phyloP scores from a whole-genome alignment of 169 alveolate genomes.

The Plasmodium fragile region DNA sequence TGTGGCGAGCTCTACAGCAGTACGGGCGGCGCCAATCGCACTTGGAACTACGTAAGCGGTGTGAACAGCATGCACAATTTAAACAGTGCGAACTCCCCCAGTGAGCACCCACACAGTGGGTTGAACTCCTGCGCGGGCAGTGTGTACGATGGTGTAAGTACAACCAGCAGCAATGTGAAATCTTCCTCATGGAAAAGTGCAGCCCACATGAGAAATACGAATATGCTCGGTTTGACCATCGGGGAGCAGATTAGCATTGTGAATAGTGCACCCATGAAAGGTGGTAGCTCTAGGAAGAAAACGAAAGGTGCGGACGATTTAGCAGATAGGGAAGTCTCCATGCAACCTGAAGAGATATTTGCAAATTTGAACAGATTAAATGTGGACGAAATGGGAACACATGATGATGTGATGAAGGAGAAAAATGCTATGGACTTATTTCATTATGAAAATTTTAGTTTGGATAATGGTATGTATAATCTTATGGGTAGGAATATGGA shows the following conservation, averaged over 20 bases:
- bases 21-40: background rate
- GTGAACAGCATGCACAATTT: slow-evolving; percentile 1
- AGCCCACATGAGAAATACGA: background rate
- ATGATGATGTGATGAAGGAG: background rate
- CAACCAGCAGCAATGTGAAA: background rate
- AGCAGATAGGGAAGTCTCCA: background rate
- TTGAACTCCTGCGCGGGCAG: background rate
- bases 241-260: background rate
- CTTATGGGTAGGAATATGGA: background rate
- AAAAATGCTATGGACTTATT: background rate
- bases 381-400: background rate
- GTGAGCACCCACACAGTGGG: background rate
- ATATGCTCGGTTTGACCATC: background rate
- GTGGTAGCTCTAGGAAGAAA: background rate
- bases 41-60: background rate
- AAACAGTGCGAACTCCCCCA: background rate
- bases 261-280: slow-evolving; percentile 10
- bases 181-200: background rate
- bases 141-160: background rate
- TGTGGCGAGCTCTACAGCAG: background rate
- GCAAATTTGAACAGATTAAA: background rate
- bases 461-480: background rate
- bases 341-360: background rate
- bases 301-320: background rate
- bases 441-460: background rate